Evolutionary conservation across 2,329 filamentous ascomycete species (phyloP), one percentile per base, ranked within the genome.

Genomic region (Coleophoma crateriformis): DNA sequence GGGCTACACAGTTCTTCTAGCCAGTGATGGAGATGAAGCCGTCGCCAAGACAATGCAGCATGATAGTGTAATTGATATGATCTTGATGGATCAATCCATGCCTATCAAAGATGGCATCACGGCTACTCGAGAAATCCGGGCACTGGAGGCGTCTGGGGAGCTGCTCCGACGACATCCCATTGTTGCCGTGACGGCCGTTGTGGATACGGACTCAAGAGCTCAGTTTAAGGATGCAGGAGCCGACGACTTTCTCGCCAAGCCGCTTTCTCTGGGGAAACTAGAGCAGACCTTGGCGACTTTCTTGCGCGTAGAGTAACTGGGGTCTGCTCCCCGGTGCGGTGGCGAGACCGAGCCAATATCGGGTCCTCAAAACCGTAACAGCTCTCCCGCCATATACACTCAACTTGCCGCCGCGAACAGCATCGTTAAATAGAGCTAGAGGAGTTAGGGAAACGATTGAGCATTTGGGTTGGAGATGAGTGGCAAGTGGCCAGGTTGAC

Each of bases 51-150:
- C 64, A 4, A 19, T 62, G 7, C 54, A 57, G 37, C 52, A 61
- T 22, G 61, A 64, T 60, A 19, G 15, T 2, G 39, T 12, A 3
- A 48, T 53, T 20, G 59, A 63, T 45, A 33, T 58, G 17, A 61
- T 66, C 22, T 49, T 66, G 38, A 66, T 66, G 62, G 63, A 66
- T 45, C 61, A 64, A 40, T 63, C 61, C 10, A 65, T 66, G 62
- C 63, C 62, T 10, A 52, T 53, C 3, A 64, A 62, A 46, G 63
- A 66, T 49, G 61, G 63, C 4, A 49, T 66, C 17, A 60, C 56
- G 13, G 60, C 62, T 20, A 63, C 61, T 4, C 59, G 53, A 45
- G 58, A 62, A 42, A 64, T 66, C 41, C 59, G 63, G 37, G 41
- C 51, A 34, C 51, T 65, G 51, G 62, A 64, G 57, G 42, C 43